Evolutionary conservation across 2,329 filamentous ascomycete species (phyloP).

Genomic region (Alternaria postmessia): DNA sequence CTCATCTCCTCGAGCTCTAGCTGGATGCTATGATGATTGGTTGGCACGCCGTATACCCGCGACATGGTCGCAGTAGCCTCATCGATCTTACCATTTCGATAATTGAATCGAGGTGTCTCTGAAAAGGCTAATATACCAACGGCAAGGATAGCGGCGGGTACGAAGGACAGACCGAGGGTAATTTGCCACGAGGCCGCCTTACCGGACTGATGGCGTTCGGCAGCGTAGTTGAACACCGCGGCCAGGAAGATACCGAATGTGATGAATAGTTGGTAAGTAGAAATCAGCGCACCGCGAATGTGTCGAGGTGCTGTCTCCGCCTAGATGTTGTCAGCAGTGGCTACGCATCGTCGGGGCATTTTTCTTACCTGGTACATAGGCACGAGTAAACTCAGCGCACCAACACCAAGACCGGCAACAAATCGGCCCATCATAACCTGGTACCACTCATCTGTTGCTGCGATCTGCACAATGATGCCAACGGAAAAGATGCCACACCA

Average conservation of each 20-base stretch:
- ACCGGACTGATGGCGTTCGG: conserved; percentile 53
- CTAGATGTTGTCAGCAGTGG: conserved; percentile 12
- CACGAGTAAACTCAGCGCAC: conserved; percentile 65
- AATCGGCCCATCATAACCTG: conserved; percentile 69
- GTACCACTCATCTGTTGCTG: conserved; percentile 64
- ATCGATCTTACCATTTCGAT: conserved; percentile 61
- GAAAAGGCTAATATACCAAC: conserved; percentile 62
- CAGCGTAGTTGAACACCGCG: conserved; percentile 65
- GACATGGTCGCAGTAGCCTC: conserved; percentile 60
- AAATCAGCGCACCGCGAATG: conserved; percentile 68
- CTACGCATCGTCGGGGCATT: background rate
- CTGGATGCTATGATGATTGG: conserved; percentile 61
- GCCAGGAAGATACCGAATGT: conserved; percentile 65
- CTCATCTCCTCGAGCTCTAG: conserved; percentile 64
- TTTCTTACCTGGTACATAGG: conserved; percentile 63
- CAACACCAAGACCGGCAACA: conserved; percentile 70
- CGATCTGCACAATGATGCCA: conserved; percentile 71
- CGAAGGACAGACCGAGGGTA: conserved; percentile 65
- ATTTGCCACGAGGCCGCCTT: conserved; percentile 68
- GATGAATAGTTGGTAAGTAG: conserved; percentile 72
- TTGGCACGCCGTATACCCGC: conserved; percentile 62
- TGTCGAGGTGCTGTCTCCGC: conserved; percentile 69
- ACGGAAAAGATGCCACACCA: conserved; percentile 68
- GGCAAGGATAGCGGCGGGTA: conserved; percentile 62
- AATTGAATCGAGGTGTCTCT: conserved; percentile 65